Evolutionary conservation across 805 yeast genomes (phyloP).

Genomic region (Yamadazyma tumulicola): DNA sequence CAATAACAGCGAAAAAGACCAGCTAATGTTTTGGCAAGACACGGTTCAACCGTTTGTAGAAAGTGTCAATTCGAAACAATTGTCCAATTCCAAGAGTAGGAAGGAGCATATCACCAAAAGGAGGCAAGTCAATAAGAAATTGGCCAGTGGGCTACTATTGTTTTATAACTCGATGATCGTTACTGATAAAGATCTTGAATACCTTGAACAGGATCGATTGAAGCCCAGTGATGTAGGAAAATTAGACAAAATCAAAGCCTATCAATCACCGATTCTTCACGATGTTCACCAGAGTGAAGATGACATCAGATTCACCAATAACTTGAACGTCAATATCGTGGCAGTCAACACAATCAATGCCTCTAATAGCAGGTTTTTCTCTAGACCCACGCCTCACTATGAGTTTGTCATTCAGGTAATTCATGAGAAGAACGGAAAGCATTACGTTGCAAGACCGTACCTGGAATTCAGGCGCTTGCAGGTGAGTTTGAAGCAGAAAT

Average conservation of each 20-base stretch:
- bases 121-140: constrained; percentile 56
- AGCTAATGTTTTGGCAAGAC: constrained; percentile 63
- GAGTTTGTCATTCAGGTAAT: constrained; percentile 50
- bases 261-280: constrained; percentile 7
- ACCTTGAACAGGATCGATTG: constrained; percentile 34
- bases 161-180: constrained; percentile 74
- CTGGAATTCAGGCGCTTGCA: constrained; percentile 63
- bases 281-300: constrained; percentile 3
- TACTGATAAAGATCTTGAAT: constrained; percentile 53
- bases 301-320: constrained; percentile 43
- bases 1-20: constrained; percentile 43
- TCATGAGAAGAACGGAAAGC: constrained; percentile 17
- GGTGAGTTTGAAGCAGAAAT: constrained; percentile 45
- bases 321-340: constrained; percentile 60
- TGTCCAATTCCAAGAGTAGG: constrained; percentile 72
- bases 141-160: constrained; percentile 61
- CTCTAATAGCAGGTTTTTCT: too few species aligned
- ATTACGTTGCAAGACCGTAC: constrained; percentile 61
- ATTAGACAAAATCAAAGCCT: constrained; percentile 23
- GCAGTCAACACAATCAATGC: constrained; percentile 48
- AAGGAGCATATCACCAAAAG: constrained; percentile 65
- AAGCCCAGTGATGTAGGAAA: constrained; percentile 36
- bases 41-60: constrained; percentile 82
- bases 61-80: constrained; percentile 65
- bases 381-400: constrained; percentile 24